Evolutionary conservation across 352 stramenopile species (phyloP).

Genomic region (Pythium aristosporum): DNA sequence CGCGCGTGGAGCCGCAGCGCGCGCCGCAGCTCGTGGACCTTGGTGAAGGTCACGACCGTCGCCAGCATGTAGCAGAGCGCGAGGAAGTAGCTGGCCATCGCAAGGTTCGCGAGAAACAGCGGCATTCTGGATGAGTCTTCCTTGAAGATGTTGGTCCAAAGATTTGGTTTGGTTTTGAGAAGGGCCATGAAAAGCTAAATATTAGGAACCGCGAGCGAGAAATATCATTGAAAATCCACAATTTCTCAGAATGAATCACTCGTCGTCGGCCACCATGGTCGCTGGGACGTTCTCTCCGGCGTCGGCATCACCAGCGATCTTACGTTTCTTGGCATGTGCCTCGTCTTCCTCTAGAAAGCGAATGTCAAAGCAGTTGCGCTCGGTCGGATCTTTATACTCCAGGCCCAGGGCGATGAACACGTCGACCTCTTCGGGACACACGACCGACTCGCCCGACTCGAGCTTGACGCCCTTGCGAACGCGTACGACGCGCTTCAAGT

Average conservation of each 20-base stretch:
- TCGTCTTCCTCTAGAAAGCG: conserved; percentile 79
- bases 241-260: background rate
- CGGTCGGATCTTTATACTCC: conserved; percentile 78
- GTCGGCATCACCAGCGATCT: background rate
- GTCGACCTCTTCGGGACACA: conserved; percentile 80
- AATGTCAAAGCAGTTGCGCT: conserved; percentile 84
- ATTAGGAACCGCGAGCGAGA: background rate
- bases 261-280: background rate
- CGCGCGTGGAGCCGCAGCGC: conserved; percentile 66
- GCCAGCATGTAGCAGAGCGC: conserved; percentile 85
- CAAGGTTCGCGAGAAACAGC: conserved; percentile 87
- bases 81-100: conserved; percentile 88
- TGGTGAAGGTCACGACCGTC: conserved; percentile 77
- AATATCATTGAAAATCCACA: background rate
- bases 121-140: conserved; percentile 38
- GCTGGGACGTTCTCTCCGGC: background rate
- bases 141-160: conserved; percentile 12
- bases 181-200: background rate
- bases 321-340: conserved; percentile 44
- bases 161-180: background rate
- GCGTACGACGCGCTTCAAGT: conserved; percentile 59
- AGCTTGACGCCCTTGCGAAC: conserved; percentile 55
- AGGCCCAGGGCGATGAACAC: conserved; percentile 84
- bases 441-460: conserved; percentile 60
- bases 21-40: conserved; percentile 69